Base-by-base conservation (phyloP, 495 filamentous ascomycete genomes). In the Podospora conica region DNA sequence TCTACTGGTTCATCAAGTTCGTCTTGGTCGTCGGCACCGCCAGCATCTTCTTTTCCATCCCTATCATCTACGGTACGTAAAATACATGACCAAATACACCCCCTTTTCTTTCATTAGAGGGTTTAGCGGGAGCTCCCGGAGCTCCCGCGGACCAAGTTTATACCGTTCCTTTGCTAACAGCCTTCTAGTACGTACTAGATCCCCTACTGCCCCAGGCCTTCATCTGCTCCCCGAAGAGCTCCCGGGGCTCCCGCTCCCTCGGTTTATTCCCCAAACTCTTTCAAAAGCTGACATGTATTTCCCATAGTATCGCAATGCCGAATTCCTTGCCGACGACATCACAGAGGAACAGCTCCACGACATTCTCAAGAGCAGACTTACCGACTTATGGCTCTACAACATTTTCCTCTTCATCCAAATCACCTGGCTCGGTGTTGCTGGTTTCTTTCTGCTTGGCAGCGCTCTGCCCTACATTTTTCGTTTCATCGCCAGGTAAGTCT, bases 401-500 rank as follows among this genome's bases (percentile, higher is more conserved):
- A 56, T 72, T 24, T 74, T 70, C 31, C 7, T 48, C 9, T 75
- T 72, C 59, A 57, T 75, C 1, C 18, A 63, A 12, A 54, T 66
- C 18, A 64, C 69, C 1, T 75, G 73, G 73, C 11, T 75, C 5
- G 65, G 61, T 55, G 24, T 67, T 2, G 68, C 66, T 22, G 3
- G 68, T 3, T 65, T 53, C 6, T 73, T 66, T 53, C 23, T 61
- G 3, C 3, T 73, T 21, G 71, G 64, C 6, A 60, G 58, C 3
- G 61, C 63, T 7, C n/a, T 75, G 15, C 73, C 73, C 0, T 74
- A 74, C 62, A 55, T 69, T 53, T 75, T 75, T 53, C 31, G 73
- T 11, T 65, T 74, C 11, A 55, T 72, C 18, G 69, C 73, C 0
- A 55, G 73, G 67, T 75, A 60, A 9, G 58, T 65, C 40, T 12